Base-by-base conservation (phyloP, 306 rosid species). In the Vicia sativa region DNA sequence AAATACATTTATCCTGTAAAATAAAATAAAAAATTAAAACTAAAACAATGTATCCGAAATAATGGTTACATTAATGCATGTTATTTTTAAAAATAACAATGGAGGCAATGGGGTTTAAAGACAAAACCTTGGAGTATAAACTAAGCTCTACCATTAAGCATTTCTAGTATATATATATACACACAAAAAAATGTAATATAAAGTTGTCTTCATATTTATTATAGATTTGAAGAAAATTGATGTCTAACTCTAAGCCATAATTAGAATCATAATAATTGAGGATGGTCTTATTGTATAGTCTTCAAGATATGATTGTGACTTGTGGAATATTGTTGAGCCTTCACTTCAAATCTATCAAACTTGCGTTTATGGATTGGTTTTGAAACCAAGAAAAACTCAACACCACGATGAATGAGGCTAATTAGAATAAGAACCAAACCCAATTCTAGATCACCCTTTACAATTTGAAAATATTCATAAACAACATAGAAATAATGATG, bases 391-490 rank as follows among this genome's bases (percentile, higher is more conserved):
- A 63, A 49, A 68, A 29, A 72, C 2, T 67, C 70, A 16, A 81
- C 15, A 58, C 42, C 74, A 64, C 73, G 85, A 43, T 58, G 16
- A 52, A 74, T 63, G 35, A 77, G 37, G 4, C 11, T 68, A 50
- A 77, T 7, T 38, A 77, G 8, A 77, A 50, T 11, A 5, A 81
- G 76, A 50, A 69, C 74, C 0, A 34, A 4, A 44, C 77, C 77
- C 77, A 81, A 41, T 63, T 69, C 29, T 35, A 81, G 11, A 77
- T 81, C 82, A 26, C 44, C 82, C 61, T 63, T 81, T n/a, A n/a
- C 52, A 68, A 77, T 69, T 25, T 35, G 23, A 43, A 74, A 58
- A 69, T 77, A 38, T 8, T 43, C 63, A 4, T 2, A 77, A 35
- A 68, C 8, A 1, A n/a, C 0, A 3, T 35, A 31, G 6, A 45